These are phyloP conservation scores for Mallotus japonicus DNA, from an alignment of 441 rosid genomes.

Conservation along the genomic window DNA sequence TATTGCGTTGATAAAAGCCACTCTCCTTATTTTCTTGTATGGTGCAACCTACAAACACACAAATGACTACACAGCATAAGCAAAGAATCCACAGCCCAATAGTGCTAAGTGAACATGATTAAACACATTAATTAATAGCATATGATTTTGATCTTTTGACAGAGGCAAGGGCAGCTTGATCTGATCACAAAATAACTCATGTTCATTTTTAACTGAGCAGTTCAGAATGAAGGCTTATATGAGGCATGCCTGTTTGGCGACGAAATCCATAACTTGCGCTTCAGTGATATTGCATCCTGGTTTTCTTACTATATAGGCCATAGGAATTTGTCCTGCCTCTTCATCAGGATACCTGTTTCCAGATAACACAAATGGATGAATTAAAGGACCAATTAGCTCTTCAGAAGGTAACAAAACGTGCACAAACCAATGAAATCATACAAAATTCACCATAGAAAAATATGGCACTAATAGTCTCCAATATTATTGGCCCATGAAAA, in stretches of 20 bases:
- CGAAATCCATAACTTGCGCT: slow-evolving; percentile 60
- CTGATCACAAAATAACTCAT: too few relatives aligned
- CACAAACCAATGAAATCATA: not conserved
- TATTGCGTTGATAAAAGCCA: slow-evolving; percentile 64
- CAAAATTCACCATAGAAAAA: not conserved
- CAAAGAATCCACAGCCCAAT: not conserved
- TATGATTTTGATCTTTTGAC: not conserved
- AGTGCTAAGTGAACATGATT: too few relatives aligned
- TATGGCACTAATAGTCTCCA: not conserved
- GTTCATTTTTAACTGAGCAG: not conserved
- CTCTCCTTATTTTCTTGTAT: slow-evolving; percentile 76
- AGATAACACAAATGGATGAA: not conserved
- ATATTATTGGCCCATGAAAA: not conserved
- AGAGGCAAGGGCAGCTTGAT: not conserved
- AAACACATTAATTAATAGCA: too few relatives aligned
- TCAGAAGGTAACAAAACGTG: not conserved
- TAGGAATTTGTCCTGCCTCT: slow-evolving; percentile 91
- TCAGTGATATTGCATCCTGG: slow-evolving; percentile 59
- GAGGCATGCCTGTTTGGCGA: slow-evolving; percentile 62
- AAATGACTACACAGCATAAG: not conserved
- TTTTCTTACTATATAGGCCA: slow-evolving; percentile 84
- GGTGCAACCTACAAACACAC: slow-evolving; percentile 69
- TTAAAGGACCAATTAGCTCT: not conserved
- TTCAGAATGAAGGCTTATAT: not conserved
- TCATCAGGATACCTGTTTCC: slow-evolving; percentile 75